Base-by-base conservation (phyloP, 768 basidiomycete species). In the Mycena galopus region DNA sequence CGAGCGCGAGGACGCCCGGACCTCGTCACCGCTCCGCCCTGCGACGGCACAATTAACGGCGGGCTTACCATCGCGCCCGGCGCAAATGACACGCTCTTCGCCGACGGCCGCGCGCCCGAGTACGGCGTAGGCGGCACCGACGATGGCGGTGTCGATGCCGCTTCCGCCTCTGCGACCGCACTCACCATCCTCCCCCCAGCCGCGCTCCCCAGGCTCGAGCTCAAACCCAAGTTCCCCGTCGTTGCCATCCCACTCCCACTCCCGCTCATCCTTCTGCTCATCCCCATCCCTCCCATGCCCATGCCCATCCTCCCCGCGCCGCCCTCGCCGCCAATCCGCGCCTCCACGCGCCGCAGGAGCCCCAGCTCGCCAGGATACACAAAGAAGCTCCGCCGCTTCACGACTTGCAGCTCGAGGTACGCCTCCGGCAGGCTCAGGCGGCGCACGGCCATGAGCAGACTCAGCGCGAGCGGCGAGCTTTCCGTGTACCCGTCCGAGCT, bases 401-500 rank as follows among this genome's bases (percentile, higher is more conserved):
- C 87, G 50, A 93, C 91, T 82, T 99, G 97, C 73, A 99, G 88
- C 79, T 96, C 92, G 35, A 98, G 85, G 83, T 97, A 98, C 9
- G 96, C 97, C 79, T 97, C 95, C 11, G 96, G 95, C 10, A 98
- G 88, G 59, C 86, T 82, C 39, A 93, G 82, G 23, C 84, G 83
- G 67, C 88, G 89, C 63, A 91, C 83, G 29, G 89, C 90, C 96
- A 99, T 98, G 73, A 98, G 84, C 61, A 97, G 89, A 73, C 91
- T 90, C 64, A 98, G 86, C 25, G 96, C 96, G 63, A 96, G 91
- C 8, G 97, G 91, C 29, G 93, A 94, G 12, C 94, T 94, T 81
- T 98, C 97, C 27, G 97, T 98, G 84, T 97, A 96, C 59, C 95
- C 96, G 79, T 97, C 96, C 21, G 92, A 88, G 21, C 92, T 93